Percentiles rank a stretch among this genome's conserved stretches.
phyloP scores from a whole-genome alignment of 352 stramenopile genomes.

The Pythium vanterpoolii region DNA sequence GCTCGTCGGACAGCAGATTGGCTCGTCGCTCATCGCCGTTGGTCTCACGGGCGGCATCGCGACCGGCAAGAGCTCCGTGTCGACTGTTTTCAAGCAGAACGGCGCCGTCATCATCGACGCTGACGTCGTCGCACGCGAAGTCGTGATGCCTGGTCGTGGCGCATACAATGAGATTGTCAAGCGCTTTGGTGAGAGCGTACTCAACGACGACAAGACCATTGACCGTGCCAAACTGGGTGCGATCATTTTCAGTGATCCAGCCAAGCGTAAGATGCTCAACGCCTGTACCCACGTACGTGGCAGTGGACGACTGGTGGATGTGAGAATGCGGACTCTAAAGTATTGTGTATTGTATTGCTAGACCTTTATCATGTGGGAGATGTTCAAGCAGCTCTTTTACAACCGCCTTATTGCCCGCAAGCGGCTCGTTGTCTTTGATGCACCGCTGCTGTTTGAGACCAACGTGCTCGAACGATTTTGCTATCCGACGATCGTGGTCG shows the following conservation, averaged over 20 bases:
- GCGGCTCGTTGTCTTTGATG: conserved; percentile 75
- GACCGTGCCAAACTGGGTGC: conserved; percentile 80
- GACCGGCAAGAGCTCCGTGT: conserved; percentile 85
- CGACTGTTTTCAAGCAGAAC: conserved; percentile 42
- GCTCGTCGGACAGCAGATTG: conserved; percentile 40
- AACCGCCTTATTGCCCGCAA: conserved; percentile 63
- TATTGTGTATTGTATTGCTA: conserved; percentile 7
- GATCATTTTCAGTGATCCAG: conserved; percentile 80
- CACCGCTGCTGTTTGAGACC: conserved; percentile 84
- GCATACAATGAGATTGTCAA: conserved; percentile 79
- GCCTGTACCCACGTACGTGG: conserved; percentile 60
- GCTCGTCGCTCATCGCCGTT: conserved; percentile 62
- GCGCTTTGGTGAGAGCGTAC: conserved; percentile 60
- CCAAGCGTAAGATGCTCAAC: conserved; percentile 75
- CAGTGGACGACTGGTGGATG: background rate
- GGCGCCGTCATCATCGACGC: conserved; percentile 81
- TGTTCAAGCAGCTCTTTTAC: conserved; percentile 85
- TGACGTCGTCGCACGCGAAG: conserved; percentile 72
- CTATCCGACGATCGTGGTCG: conserved; percentile 81
- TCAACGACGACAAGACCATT: conserved; percentile 77
- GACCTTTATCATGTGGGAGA: conserved; percentile 86
- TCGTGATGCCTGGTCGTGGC: conserved; percentile 68
- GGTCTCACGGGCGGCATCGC: conserved; percentile 83
- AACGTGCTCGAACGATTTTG: conserved; percentile 79
- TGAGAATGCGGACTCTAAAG: background rate